Percentiles rank a stretch among this genome's conserved stretches.
Evolutionary conservation across 2,329 filamentous ascomycete genomes (phyloP).

Genomic region (Fusarium sarcochroum): DNA sequence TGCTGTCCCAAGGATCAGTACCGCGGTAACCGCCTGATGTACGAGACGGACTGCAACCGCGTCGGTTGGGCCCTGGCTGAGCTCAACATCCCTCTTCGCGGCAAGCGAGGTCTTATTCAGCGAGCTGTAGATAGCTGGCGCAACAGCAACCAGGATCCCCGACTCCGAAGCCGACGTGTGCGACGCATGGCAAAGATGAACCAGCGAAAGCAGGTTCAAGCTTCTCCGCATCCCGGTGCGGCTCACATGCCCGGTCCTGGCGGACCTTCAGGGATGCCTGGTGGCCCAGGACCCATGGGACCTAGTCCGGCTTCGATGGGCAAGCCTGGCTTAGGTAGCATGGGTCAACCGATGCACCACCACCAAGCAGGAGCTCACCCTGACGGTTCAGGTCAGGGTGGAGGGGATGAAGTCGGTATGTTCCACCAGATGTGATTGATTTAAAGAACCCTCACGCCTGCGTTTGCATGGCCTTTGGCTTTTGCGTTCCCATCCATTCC

Average conservation of each 20-base stretch:
- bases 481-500: constrained; percentile 38
- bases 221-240: constrained; percentile 67
- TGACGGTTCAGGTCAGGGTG: constrained; percentile 72
- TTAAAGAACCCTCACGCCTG: constrained; percentile 53
- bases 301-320: constrained; percentile 70
- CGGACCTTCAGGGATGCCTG: constrained; percentile 75
- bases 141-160: constrained; percentile 97
- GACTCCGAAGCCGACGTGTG: constrained; percentile 90
- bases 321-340: constrained; percentile 75
- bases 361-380: constrained; percentile 62
- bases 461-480: constrained; percentile 50
- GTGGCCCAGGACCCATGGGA: constrained; percentile 73
- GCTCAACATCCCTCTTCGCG: constrained; percentile 89
- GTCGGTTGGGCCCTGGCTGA: constrained; percentile 99
- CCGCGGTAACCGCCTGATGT: constrained; percentile 93
- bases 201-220: constrained; percentile 80
- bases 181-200: constrained; percentile 97
- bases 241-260: constrained; percentile 77
- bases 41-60: constrained; percentile 98
- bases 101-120: constrained; percentile 96
- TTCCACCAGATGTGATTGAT: constrained; percentile 89
- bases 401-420: constrained; percentile 95
- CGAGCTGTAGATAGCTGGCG: constrained; percentile 98
- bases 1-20: constrained; percentile 97
- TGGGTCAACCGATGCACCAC: constrained; percentile 80